Evolutionary conservation across 75 land plant genomes (phyloP).

Genomic region (Cupressus sempervirens): DNA sequence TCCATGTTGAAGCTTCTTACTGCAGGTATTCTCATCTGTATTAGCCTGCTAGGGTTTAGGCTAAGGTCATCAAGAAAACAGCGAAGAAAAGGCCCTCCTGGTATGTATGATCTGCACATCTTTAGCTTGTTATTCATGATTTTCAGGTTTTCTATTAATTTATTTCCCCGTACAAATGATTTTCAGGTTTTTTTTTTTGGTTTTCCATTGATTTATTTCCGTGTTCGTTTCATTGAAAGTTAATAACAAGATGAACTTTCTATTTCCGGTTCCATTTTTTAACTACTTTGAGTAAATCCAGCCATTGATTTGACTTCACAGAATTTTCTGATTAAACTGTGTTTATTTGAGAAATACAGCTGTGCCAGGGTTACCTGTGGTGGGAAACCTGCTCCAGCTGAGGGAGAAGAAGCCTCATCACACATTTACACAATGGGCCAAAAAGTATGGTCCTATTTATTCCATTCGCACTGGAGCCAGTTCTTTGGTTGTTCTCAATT

Average conservation of each 20-base stretch:
- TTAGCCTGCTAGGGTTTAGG: background rate
- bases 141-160: too few species aligned
- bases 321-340: background rate
- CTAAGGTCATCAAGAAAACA: background rate
- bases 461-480: slow-evolving; percentile 53
- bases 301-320: too few species aligned
- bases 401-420: slow-evolving; percentile 81
- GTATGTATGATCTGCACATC: background rate
- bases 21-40: background rate
- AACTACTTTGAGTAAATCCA: too few species aligned
- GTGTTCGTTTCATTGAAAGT: too few species aligned
- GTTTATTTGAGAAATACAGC: slow-evolving; percentile 30
- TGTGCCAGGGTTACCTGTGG: slow-evolving; percentile 75
- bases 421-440: slow-evolving; percentile 74
- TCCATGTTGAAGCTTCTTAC: background rate
- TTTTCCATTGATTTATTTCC: background rate
- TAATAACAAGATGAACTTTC: background rate
- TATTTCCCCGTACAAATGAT: too few species aligned
- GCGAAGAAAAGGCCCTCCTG: background rate
- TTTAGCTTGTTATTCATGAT: too few species aligned
- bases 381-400: slow-evolving; percentile 86
- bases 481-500: slow-evolving; percentile 60
- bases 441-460: slow-evolving; percentile 75
- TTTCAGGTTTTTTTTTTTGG: too few species aligned
- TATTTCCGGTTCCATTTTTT: background rate